Evolutionary conservation across 495 filamentous ascomycete genomes (phyloP), one percentile per base, ranked within the genome.

Genomic region (Thozetella sp.): DNA sequence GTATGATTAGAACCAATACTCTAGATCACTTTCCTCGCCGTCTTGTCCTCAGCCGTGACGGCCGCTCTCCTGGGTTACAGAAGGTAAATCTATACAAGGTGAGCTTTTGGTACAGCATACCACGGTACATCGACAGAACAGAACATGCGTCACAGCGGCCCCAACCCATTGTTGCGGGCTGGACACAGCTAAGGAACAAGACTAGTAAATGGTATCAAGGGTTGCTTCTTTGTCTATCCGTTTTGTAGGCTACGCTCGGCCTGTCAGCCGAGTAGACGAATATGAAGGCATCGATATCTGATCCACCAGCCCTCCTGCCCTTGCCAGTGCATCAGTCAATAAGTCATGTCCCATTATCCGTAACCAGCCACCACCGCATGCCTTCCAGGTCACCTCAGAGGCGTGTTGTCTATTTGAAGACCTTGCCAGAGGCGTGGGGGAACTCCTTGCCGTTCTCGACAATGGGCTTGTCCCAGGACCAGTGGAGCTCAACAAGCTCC

Each of bases 351-450:
- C 30, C 43, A 48, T 48, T 48, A 48, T 10, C 10, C 43, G 43
- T 48, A n/a, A 48, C 20, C 12, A 20, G 3, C 43, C 43, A 11
- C 9, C n/a, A n/a, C n/a, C n/a, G n/a, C 54, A 60, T 57, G 50
- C 56, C 46, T 48, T 30, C 53, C 26, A 27, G 48, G 17, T 54
- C 37, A 12, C 56, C 54, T 30, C 20, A 24, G 61, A 6, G 37
- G 25, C 22, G 40, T 26, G 20, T 37, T 23, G 70, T 82, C 83
- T 95, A 99, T 89, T 98, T 99, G 89, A 98, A 98, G 74, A 97
- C 92, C 86, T 99, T 97, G 70, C 96, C 96, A 43, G 64, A 57
- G 71, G 88, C 90, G 81, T 81, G 80, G 65, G 74, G 66, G 74
- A 83, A 93, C 73, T 85, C 86, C 88, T 98, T 96, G 79, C 88